Conservation (phyloP, 1,139 yeast genomes). For the Sugiyamaella grinbergsii region DNA sequence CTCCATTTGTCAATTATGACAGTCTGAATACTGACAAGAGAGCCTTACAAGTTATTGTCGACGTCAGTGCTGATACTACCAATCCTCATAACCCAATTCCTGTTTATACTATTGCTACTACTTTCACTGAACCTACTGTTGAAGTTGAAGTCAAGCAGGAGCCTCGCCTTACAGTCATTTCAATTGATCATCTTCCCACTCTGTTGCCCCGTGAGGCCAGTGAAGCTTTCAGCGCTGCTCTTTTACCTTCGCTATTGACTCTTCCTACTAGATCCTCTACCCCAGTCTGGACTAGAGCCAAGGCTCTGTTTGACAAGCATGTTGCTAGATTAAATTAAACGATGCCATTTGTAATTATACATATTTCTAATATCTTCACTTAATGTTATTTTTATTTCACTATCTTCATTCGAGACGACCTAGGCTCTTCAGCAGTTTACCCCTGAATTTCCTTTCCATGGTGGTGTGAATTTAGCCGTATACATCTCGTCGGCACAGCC, state of each 20-base stretch:
- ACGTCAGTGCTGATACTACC: conserved; percentile 97
- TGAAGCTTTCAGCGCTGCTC: conserved; percentile 81
- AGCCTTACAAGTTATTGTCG: conserved; percentile 87
- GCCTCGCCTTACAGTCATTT: conserved; percentile 76
- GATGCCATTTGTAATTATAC: background rate
- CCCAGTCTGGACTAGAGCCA: conserved; percentile 91
- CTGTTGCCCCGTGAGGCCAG: conserved; percentile 96
- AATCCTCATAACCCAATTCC: conserved; percentile 98
- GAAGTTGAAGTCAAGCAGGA: conserved; percentile 74
- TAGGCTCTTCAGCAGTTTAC: too few relatives aligned
- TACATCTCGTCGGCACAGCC: background rate
- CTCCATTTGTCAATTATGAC: conserved; percentile 81
- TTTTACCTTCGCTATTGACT: conserved; percentile 83
- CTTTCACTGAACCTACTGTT: conserved; percentile 88
- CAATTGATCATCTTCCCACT: conserved; percentile 97
- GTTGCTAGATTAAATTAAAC: conserved; percentile 46
- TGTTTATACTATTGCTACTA: conserved; percentile 85
- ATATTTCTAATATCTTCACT: too few relatives aligned
- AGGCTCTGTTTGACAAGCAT: conserved; percentile 77
- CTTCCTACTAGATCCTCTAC: conserved; percentile 78
- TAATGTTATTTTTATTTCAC: too few relatives aligned
- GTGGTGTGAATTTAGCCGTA: too few relatives aligned
- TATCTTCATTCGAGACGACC: too few relatives aligned
- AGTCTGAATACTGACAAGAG: conserved; percentile 64
- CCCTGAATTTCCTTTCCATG: too few relatives aligned